These are phyloP conservation scores for Tetrahymena borealis DNA, from an alignment of 73 alveolate species.

Conservation along the genomic window DNA sequence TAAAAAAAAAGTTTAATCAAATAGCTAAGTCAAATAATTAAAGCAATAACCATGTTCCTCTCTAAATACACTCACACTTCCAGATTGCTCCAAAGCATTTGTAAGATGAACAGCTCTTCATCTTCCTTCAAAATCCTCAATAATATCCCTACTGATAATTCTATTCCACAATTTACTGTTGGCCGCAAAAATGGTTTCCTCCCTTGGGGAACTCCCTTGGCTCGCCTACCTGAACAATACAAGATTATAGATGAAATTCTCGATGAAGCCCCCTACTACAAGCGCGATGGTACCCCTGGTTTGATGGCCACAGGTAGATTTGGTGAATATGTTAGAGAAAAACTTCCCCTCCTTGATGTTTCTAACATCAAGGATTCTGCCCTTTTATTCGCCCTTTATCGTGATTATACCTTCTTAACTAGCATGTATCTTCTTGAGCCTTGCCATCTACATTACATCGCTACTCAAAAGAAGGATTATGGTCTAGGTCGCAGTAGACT, in stretches of 20 bases:
- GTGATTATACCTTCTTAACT: conserved; percentile 11
- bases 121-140: conserved; percentile 4
- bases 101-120: not conserved
- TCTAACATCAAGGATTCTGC: not conserved
- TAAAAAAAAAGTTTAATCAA: not conserved
- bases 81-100: conserved; percentile 9
- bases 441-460: conserved; percentile 12
- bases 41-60: not conserved
- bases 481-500: conserved; percentile 13
- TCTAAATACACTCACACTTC: not conserved
- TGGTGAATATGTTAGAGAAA: conserved; percentile 6
- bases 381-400: conserved; percentile 2
- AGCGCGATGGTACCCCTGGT: conserved; percentile 14
- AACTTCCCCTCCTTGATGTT: conserved; percentile 9
- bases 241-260: not conserved
- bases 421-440: conserved; percentile 5
- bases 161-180: not conserved
- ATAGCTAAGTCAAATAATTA: not conserved
- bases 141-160: not conserved
- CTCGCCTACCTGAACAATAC: conserved; percentile 17
- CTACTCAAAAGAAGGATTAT: not conserved
- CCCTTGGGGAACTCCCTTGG: conserved; percentile 5
- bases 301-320: not conserved
- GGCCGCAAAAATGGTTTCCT: conserved; percentile 25
- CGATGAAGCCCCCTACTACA: not conserved